These are phyloP conservation scores for Torulaspora franciscae DNA, from an alignment of 805 yeast genomes.

Conservation along the genomic window DNA sequence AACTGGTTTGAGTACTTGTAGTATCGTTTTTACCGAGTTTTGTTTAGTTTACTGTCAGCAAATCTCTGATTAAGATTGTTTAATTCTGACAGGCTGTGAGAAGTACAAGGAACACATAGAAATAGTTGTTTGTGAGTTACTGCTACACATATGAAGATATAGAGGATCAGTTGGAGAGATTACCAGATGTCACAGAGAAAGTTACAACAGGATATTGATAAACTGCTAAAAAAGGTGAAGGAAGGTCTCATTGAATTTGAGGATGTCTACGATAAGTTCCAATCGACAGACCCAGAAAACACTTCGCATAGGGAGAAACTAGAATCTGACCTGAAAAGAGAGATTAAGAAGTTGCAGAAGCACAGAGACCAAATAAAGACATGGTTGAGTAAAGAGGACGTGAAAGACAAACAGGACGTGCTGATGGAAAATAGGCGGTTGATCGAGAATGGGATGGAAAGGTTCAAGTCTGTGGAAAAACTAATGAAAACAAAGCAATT, in stretches of 20 bases:
- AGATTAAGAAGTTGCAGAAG: slow-evolving; percentile 89
- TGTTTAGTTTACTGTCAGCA: not conserved
- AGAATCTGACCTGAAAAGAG: slow-evolving; percentile 88
- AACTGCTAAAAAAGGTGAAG: slow-evolving; percentile 83
- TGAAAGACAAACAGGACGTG: slow-evolving; percentile 75
- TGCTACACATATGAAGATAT: not conserved
- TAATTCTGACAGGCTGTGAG: not conserved
- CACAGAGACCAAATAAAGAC: slow-evolving; percentile 91
- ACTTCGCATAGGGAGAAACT: slow-evolving; percentile 89
- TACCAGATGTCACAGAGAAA: slow-evolving; percentile 44
- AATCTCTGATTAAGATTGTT: too few species aligned
- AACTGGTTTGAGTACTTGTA: not conserved
- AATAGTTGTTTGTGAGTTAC: not conserved
- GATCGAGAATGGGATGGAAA: slow-evolving; percentile 83
- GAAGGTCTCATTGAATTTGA: slow-evolving; percentile 90
- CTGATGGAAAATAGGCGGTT: slow-evolving; percentile 68
- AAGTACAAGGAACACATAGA: not conserved
- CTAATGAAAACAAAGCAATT: slow-evolving; percentile 91
- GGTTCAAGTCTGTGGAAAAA: slow-evolving; percentile 91
- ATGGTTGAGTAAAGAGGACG: slow-evolving; percentile 88
- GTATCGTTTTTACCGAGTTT: not conserved
- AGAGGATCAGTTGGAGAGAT: not conserved
- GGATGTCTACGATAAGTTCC: slow-evolving; percentile 77
- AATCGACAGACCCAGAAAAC: slow-evolving; percentile 58
- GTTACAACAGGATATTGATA: slow-evolving; percentile 73